Percentiles rank a stretch among this genome's conserved stretches.
Conservation (phyloP, 208 protist genomes). For the Leishmania guyanensis region DNA sequence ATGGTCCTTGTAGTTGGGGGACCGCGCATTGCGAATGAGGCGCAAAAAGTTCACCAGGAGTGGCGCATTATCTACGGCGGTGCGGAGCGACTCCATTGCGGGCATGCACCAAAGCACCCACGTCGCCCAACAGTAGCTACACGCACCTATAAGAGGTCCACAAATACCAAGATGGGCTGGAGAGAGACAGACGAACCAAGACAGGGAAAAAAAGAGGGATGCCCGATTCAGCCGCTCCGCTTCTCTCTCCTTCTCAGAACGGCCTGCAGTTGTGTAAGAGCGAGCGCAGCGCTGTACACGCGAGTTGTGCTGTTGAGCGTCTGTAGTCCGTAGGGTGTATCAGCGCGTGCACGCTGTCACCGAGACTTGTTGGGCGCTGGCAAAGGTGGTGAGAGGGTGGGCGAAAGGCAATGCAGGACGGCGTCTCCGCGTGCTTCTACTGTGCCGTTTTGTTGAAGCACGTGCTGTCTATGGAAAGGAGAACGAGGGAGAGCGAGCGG, state of each 20-base stretch:
- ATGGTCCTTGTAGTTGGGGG: conserved; percentile 34
- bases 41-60: conserved; percentile 51
- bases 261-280: not conserved
- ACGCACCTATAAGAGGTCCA: not conserved
- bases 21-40: conserved; percentile 49
- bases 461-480: not conserved
- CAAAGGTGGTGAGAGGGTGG: not conserved
- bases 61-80: conserved; percentile 36
- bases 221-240: not conserved
- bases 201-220: not conserved
- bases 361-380: not conserved
- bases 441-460: not conserved
- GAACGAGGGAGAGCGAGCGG: not conserved
- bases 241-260: not conserved
- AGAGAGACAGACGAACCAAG: not conserved
- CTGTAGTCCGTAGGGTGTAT: not conserved
- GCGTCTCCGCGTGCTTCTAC: not conserved
- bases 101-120: not conserved
- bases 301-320: not conserved
- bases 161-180: not conserved
- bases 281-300: not conserved
- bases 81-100: conserved; percentile 27
- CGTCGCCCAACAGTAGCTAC: not conserved
- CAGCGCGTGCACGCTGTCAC: not conserved
- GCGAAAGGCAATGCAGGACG: not conserved